Evolutionary conservation across 257 asterid species (phyloP).

Genomic region (Penstemon newberryi): DNA sequence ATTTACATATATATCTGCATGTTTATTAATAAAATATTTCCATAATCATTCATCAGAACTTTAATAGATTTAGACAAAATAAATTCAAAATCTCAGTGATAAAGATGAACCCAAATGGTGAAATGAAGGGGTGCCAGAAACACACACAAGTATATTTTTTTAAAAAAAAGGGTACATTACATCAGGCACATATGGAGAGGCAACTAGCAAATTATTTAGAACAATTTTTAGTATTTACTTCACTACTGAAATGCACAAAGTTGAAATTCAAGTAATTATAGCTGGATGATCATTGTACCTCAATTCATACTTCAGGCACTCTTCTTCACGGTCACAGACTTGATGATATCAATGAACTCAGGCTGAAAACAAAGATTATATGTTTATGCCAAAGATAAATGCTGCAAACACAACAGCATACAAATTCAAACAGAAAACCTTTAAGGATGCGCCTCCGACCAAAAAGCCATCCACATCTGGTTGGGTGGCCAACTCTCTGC

Average conservation of each 20-base stretch:
- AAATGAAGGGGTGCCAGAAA: too few species aligned
- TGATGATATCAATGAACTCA: slow-evolving; percentile 42
- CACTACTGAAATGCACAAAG: not conserved
- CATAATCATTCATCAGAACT: too few species aligned
- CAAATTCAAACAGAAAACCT: slow-evolving; percentile 27
- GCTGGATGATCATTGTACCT: not conserved
- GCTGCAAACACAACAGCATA: not conserved
- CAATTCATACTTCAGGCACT: slow-evolving; percentile 13
- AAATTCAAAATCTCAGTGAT: too few species aligned
- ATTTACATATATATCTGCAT: too few species aligned
- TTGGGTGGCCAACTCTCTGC: slow-evolving; percentile 42
- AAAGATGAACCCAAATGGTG: too few species aligned
- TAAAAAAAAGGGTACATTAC: too few species aligned
- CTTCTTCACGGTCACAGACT: slow-evolving; percentile 34
- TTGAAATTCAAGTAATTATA: not conserved
- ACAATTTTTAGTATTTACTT: too few species aligned
- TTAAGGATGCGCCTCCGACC: slow-evolving; percentile 43
- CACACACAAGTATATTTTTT: too few species aligned
- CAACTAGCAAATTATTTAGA: too few species aligned
- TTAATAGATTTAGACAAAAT: too few species aligned
- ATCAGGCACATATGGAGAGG: too few species aligned
- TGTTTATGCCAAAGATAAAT: not conserved
- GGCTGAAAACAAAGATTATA: slow-evolving; percentile 30
- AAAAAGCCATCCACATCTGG: slow-evolving; percentile 45
- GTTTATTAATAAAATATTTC: too few species aligned